Percentiles rank a stretch among this genome's conserved stretches.
Evolutionary conservation across 441 rosid genomes (phyloP).

Genomic region (Adansonia madagascariensis): DNA sequence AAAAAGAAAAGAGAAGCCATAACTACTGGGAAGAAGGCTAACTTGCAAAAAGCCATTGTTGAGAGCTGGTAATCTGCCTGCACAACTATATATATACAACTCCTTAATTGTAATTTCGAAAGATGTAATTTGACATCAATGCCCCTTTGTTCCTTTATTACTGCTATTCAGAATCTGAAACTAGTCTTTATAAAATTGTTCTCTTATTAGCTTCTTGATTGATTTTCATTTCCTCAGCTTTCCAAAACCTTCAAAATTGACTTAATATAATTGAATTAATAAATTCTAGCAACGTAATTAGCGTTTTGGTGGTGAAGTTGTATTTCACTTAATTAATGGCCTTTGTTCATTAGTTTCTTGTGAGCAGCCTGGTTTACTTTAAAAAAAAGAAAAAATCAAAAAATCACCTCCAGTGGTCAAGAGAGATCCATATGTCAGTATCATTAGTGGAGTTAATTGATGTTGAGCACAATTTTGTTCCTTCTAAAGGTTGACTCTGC

Average conservation of each 20-base stretch:
- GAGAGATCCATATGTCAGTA: not conserved
- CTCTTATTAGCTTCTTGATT: not conserved
- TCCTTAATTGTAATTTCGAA: not conserved
- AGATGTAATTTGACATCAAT: slow-evolving; percentile 13
- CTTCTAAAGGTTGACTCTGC: not conserved
- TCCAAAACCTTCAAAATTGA: not conserved
- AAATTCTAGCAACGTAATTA: not conserved
- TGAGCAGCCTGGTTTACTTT: not conserved
- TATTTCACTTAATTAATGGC: no score
- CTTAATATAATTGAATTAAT: not conserved
- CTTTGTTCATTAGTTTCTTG: no score
- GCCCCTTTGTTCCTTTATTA: slow-evolving; percentile 11
- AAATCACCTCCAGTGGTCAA: not conserved
- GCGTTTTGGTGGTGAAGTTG: not conserved
- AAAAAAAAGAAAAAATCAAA: not conserved
- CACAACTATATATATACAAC: not conserved
- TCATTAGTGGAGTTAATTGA: not conserved
- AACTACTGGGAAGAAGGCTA: not conserved
- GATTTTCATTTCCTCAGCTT: not conserved
- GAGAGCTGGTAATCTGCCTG: slow-evolving; percentile 13
- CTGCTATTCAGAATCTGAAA: not conserved
- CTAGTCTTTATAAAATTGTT: not conserved
- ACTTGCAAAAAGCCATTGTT: slow-evolving; percentile 34
- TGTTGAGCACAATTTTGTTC: not conserved
- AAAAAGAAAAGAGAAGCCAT: slow-evolving; percentile 15